Base-by-base conservation (phyloP, 2,329 filamentous ascomycete genomes). In the Cryphonectria radicalis region DNA sequence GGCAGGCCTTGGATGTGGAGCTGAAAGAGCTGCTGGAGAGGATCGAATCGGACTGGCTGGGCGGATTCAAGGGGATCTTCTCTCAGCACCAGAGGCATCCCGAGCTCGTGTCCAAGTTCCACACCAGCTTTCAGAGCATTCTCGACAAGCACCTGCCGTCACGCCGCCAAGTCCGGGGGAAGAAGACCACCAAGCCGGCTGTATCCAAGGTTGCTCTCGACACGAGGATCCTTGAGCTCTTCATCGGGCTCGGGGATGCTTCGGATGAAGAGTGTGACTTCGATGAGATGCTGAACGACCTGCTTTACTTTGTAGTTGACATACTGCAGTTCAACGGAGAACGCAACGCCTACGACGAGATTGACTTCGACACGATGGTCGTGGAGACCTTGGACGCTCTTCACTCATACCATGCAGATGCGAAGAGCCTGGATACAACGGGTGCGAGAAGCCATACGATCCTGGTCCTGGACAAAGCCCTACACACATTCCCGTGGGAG, bases 281-380 rank as follows among this genome's bases (percentile, higher is more conserved):
- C 32, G 95, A 98, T 74, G 95, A 98, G 77, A 90, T 92, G 0
- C 83, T 99, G n/a, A 94, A 92, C 75, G 96, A 99, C 79, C 84
- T 99, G 40, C 87, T 99, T 4, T 98, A 98, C 82, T 98, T 98
- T 78, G 93, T 98, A 0, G 91, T 99, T 7, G 96, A 99, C 77
- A 95, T 98, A 67, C 85, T 99, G 3, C 96, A 98, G 79, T 98
- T 99, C 80, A 93, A 97, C 76, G 96, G 96, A 22, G 97, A 99
- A 82, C 89, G 91, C 64, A 99, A 98, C 78, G 96, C 97, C 0
- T 98, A 98, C 81, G 96, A 99, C 76, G 96, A 99, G 82, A 93
- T 99, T 74, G 95, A 98, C 80, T 97, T 98, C 78, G 96, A 99
- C 74, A 84, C 87, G 75, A 97, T 99, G 89, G 90, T 95, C 6